Percentiles rank a stretch among this genome's conserved stretches.
Evolutionary conservation across 2,329 filamentous ascomycete species (phyloP).

Genomic region (Pseudocercospora macadamiae): DNA sequence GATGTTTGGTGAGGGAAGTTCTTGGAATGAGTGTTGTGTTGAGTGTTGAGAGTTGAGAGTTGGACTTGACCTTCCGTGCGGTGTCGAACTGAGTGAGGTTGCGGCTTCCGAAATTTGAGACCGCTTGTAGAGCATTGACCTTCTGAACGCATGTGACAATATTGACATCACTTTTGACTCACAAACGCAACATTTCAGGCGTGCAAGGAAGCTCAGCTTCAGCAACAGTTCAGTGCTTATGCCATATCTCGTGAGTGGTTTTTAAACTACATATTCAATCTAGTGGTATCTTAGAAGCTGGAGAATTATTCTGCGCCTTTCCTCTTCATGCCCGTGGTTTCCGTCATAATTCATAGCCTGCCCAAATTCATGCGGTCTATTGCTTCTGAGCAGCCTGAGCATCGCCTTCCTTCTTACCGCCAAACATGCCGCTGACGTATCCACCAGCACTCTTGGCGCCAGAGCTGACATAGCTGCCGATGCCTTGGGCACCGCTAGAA

Average conservation of each 20-base stretch:
- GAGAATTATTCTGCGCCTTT: background rate
- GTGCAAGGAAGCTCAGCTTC: no score
- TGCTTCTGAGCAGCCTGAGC: conserved; percentile 14
- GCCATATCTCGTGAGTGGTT: no score
- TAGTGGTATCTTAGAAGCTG: background rate
- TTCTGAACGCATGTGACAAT: background rate
- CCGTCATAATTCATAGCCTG: no score
- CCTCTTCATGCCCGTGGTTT: no score
- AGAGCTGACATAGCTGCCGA: conserved; percentile 31
- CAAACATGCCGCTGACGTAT: conserved; percentile 38
- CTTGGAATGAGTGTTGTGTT: no score
- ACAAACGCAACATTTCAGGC: background rate
- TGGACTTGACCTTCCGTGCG: no score
- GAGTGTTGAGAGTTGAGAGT: no score
- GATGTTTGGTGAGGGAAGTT: background rate
- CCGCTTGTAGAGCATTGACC: background rate
- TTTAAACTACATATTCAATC: no score
- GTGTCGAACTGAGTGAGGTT: no score
- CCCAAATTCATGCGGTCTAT: background rate
- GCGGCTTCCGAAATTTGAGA: conserved; percentile 9
- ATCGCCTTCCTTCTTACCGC: conserved; percentile 38
- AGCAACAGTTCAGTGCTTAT: no score
- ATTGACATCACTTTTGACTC: background rate
- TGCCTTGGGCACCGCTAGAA: conserved; percentile 30
- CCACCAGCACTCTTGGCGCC: conserved; percentile 39